Evolutionary conservation across 2,329 filamentous ascomycete genomes (phyloP).

Genomic region (Beauveria asiatica): DNA sequence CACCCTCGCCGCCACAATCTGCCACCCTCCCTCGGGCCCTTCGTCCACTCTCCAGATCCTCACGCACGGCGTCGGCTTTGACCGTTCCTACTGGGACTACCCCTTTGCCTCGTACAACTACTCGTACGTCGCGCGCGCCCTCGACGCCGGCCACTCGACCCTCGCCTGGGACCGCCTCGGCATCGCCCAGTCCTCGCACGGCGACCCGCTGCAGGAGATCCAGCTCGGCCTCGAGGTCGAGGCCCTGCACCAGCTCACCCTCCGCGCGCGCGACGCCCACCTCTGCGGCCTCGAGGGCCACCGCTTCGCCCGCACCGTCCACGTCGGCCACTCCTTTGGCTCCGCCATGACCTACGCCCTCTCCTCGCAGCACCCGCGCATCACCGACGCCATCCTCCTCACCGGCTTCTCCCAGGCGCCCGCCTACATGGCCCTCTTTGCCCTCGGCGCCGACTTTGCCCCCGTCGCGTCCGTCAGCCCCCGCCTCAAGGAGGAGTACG

Average conservation of each 20-base stretch:
- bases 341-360: slow-evolving; percentile 49
- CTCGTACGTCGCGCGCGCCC: slow-evolving; percentile 49
- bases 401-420: slow-evolving; percentile 49
- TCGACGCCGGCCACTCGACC: slow-evolving; percentile 49
- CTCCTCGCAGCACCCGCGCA: slow-evolving; percentile 39
- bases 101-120: slow-evolving; percentile 51
- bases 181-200: slow-evolving; percentile 48
- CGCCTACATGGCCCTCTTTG: slow-evolving; percentile 34
- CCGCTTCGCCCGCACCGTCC: slow-evolving; percentile 37
- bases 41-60: slow-evolving; percentile 29
- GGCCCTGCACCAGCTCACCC: slow-evolving; percentile 46
- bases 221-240: slow-evolving; percentile 50
- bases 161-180: slow-evolving; percentile 55
- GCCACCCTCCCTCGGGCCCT: slow-evolving; percentile 41
- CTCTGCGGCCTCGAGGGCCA: slow-evolving; percentile 31
- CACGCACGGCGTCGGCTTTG: slow-evolving; percentile 34
- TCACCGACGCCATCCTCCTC: slow-evolving; percentile 50
- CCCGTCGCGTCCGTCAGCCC: slow-evolving; percentile 28
- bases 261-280: slow-evolving; percentile 34
- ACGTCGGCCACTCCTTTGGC: slow-evolving; percentile 58
- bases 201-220: slow-evolving; percentile 51
- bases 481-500: slow-evolving; percentile 19
- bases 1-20: slow-evolving; percentile 52
- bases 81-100: slow-evolving; percentile 52
- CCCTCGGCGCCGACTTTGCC: slow-evolving; percentile 38